Percentiles rank a stretch among this genome's conserved stretches.
phyloP scores from a whole-genome alignment of 306 rosid species.

The Acacia melanoxylon region DNA sequence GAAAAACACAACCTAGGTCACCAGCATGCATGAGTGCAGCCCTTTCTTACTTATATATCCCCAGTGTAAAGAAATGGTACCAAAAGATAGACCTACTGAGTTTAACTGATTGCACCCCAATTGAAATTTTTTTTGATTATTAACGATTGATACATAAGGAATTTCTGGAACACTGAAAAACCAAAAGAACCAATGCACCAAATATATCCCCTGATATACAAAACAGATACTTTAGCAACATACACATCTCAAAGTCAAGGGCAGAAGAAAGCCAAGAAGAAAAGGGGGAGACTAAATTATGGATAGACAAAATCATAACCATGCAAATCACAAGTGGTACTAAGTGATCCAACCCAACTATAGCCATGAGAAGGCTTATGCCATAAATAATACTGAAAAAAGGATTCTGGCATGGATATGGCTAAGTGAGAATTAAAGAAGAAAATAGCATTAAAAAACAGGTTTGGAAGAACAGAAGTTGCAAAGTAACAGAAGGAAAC shows the following conservation, averaged over 20 bases:
- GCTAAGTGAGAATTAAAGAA: neutral
- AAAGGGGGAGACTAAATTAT: neutral
- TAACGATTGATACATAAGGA: neutral
- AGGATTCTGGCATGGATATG: conserved; percentile 3
- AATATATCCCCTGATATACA: neutral
- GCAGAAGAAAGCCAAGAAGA: neutral
- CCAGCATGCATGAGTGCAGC: neutral
- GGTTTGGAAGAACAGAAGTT: neutral
- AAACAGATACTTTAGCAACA: neutral
- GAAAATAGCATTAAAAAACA: conserved; percentile 16
- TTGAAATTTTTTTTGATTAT: neutral
- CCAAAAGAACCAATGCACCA: neutral
- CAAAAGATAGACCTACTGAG: neutral
- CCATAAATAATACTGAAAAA: conserved; percentile 7
- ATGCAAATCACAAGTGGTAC: conserved; percentile 16
- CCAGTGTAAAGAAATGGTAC: neutral
- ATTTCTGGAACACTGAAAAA: neutral
- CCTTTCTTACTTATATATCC: neutral
- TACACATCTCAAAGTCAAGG: conserved; percentile 16
- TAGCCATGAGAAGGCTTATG: neutral
- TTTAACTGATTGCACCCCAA: conserved; percentile 10
- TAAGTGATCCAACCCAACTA: conserved; percentile 5
- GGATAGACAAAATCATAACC: neutral
- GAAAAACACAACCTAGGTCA: neutral
- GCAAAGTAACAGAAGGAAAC: neutral